Percentiles rank a stretch among this genome's conserved stretches.
Conservation (phyloP, 2,329 filamentous ascomycete species). For the Neobulgaria alba region DNA sequence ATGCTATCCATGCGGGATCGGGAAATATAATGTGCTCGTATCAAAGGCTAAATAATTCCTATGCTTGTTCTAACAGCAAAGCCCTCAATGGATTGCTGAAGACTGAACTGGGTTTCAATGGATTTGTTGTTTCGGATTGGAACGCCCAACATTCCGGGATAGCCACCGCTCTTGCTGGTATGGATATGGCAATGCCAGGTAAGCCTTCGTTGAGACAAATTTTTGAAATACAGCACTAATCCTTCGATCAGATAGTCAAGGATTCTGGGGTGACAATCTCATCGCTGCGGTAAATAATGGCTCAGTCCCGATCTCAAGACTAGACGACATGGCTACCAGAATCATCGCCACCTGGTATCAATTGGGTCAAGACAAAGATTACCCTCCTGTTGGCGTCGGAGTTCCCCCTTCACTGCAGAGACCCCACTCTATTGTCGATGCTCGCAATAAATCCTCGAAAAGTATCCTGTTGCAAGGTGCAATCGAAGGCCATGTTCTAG, state of each 20-base stretch:
- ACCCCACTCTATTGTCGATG: constrained; percentile 46
- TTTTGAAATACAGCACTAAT: too few relatives aligned
- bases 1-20: constrained; percentile 69
- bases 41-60: constrained; percentile 60
- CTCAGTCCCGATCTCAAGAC: constrained; percentile 32
- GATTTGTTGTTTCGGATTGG: constrained; percentile 84
- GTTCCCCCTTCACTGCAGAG: constrained; percentile 41
- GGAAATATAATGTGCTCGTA: constrained; percentile 78
- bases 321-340: constrained; percentile 37
- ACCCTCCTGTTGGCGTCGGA: constrained; percentile 33
- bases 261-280: not conserved
- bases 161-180: constrained; percentile 64
- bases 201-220: too few relatives aligned
- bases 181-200: constrained; percentile 51
- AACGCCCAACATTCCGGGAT: constrained; percentile 74
- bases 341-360: constrained; percentile 50
- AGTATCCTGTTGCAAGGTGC: constrained; percentile 45
- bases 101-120: constrained; percentile 77
- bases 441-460: constrained; percentile 35
- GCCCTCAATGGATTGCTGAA: constrained; percentile 73
- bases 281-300: constrained; percentile 35
- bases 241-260: not conserved
- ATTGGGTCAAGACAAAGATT: constrained; percentile 42
- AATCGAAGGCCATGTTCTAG: constrained; percentile 53
- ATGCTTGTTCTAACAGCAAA: constrained; percentile 67